Conservation (phyloP, 2,329 filamentous ascomycete genomes). For the Ophiostoma sp. region DNA sequence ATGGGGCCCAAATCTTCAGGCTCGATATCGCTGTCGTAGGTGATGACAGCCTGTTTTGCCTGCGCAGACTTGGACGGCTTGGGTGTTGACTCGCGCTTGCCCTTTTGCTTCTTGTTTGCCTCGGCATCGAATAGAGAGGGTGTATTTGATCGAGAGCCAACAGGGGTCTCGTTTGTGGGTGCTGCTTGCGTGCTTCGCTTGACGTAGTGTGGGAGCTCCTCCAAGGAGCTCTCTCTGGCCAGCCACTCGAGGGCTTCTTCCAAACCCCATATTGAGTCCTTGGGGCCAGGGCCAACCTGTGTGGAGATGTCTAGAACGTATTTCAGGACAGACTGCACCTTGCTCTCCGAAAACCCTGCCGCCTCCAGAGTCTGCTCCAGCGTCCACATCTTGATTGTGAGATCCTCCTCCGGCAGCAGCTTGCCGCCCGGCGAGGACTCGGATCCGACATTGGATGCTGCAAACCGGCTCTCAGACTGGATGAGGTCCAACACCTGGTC, state of each 20-base stretch:
- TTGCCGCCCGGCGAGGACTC: constrained; percentile 46
- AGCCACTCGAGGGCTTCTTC: constrained; percentile 88
- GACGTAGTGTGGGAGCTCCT: constrained; percentile 69
- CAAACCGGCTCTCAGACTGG: constrained; percentile 58
- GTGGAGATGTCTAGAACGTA: constrained; percentile 63
- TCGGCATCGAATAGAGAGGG: constrained; percentile 41
- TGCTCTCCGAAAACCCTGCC: constrained; percentile 61
- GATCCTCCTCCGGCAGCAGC: constrained; percentile 66
- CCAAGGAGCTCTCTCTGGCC: constrained; percentile 64
- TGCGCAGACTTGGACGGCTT: constrained; percentile 30
- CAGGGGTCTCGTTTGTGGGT: constrained; percentile 35
- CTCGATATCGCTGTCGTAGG: constrained; percentile 66
- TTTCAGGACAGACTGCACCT: constrained; percentile 59
- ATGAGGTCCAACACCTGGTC: constrained; percentile 71
- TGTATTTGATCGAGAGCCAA: constrained; percentile 47
- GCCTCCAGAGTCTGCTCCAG: constrained; percentile 66
- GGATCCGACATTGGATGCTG: constrained; percentile 45
- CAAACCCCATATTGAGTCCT: constrained; percentile 74
- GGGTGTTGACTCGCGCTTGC: constrained; percentile 34
- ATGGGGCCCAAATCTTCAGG: constrained; percentile 68
- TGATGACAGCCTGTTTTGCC: constrained; percentile 43
- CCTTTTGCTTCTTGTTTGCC: constrained; percentile 31
- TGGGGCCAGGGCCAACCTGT: constrained; percentile 51
- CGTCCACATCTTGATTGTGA: constrained; percentile 77
- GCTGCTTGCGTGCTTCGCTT: constrained; percentile 34